Evolutionary conservation across 371 early-diverging fungal species (phyloP).

Genomic region (Lichtheimia hyalospora): DNA sequence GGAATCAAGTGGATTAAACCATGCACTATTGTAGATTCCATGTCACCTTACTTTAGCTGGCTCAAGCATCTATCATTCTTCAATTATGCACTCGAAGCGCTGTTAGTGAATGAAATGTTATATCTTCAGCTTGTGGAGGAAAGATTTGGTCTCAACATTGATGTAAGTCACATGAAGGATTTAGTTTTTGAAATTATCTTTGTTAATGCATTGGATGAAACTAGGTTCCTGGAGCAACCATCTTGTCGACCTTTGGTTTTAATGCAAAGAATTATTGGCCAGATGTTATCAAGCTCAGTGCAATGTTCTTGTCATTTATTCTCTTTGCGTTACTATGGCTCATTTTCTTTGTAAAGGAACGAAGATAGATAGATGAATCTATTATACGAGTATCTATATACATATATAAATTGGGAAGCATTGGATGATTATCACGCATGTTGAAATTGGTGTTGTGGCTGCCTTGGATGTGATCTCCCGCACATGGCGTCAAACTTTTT

Average conservation of each 20-base stretch:
- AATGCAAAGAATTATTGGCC: constrained; percentile 83
- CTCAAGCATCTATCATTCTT: constrained; percentile 84
- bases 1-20: background rate
- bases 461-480: too few species aligned
- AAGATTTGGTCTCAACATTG: constrained; percentile 79
- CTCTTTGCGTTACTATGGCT: constrained; percentile 78
- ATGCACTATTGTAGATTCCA: constrained; percentile 51
- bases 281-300: constrained; percentile 70
- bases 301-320: constrained; percentile 65
- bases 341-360: constrained; percentile 82
- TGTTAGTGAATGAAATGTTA: constrained; percentile 84
- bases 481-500: too few species aligned
- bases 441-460: too few species aligned
- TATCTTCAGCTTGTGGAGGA: constrained; percentile 78
- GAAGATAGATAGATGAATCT: constrained; percentile 44
- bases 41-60: constrained; percentile 76
- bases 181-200: background rate
- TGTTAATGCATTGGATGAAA: constrained; percentile 2
- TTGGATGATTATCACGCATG: too few species aligned
- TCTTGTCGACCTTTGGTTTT: constrained; percentile 90
- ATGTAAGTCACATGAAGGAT: constrained; percentile 39
- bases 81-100: constrained; percentile 87
- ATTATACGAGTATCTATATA: too few species aligned
- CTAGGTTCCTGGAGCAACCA: constrained; percentile 80
- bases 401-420: too few species aligned